These are phyloP conservation scores for Westerdykella aurantiaca DNA, from an alignment of 2,329 filamentous ascomycete species.

Conservation along the genomic window DNA sequence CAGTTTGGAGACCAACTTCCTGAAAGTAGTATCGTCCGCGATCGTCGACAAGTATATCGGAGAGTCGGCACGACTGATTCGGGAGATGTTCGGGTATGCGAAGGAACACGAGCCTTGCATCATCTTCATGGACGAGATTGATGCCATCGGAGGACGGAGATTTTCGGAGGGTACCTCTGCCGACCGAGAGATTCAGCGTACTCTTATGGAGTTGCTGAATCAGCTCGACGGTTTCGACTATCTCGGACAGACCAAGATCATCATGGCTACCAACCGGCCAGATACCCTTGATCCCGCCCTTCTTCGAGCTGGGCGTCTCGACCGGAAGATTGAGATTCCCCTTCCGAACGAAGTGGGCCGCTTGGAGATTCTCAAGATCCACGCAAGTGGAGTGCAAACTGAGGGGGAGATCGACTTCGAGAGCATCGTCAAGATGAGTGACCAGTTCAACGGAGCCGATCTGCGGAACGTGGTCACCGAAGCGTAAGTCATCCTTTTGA, in stretches of 20 bases:
- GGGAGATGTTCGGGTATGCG: slow-evolving; percentile 99
- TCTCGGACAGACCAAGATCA: slow-evolving; percentile 98
- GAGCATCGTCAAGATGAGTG: slow-evolving; percentile 99
- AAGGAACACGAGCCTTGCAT: slow-evolving; percentile 99
- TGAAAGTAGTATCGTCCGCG: slow-evolving; percentile 97
- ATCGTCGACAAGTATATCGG: slow-evolving; percentile 99
- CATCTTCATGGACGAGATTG: slow-evolving; percentile 99
- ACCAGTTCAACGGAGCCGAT: slow-evolving; percentile 95
- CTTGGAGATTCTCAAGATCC: slow-evolving; percentile 97
- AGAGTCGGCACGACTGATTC: slow-evolving; percentile 92
- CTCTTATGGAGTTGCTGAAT: slow-evolving; percentile 96
- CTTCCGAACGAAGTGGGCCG: slow-evolving; percentile 95
- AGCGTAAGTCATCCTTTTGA: slow-evolving; percentile 63
- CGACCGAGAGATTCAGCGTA: slow-evolving; percentile 96
- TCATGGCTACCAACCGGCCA: slow-evolving; percentile 98
- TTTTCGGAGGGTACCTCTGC: slow-evolving; percentile 97
- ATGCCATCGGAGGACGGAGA: slow-evolving; percentile 91
- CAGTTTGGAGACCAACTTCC: slow-evolving; percentile 94
- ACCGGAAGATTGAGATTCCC: slow-evolving; percentile 96
- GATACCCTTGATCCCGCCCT: slow-evolving; percentile 93
- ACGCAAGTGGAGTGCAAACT: slow-evolving; percentile 75
- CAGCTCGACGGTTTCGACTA: slow-evolving; percentile 99
- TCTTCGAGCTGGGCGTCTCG: slow-evolving; percentile 84
- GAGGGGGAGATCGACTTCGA: slow-evolving; percentile 98
- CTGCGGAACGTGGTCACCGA: slow-evolving; percentile 96